Conservation (phyloP, 2,329 filamentous ascomycete genomes). For the Zasmidium angulare region DNA sequence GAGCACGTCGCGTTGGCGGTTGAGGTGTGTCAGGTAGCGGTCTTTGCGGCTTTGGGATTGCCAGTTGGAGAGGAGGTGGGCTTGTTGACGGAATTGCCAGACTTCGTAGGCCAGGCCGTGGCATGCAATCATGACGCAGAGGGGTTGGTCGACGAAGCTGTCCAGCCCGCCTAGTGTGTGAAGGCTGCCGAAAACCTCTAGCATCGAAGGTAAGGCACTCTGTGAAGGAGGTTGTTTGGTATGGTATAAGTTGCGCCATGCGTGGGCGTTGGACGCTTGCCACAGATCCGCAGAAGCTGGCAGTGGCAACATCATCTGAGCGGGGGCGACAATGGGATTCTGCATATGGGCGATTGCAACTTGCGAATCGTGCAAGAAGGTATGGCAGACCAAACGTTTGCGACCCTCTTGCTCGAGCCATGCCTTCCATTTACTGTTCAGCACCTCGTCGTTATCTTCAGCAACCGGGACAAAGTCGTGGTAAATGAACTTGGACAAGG, state of each 20-base stretch:
- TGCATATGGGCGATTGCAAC: constrained; percentile 64
- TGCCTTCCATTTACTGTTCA: constrained; percentile 63
- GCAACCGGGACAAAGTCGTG: constrained; percentile 45
- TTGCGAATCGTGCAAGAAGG: constrained; percentile 64
- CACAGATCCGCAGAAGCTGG: constrained; percentile 63
- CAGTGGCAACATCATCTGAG: constrained; percentile 64
- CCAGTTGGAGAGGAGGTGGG: constrained; percentile 29
- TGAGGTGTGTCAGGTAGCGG: constrained; percentile 26
- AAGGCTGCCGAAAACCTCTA: constrained; percentile 40
- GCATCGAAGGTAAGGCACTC: constrained; percentile 48
- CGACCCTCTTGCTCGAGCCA: constrained; percentile 66
- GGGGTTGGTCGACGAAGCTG: constrained; percentile 52
- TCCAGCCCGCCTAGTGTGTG: constrained; percentile 36
- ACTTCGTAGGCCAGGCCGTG: constrained; percentile 56
- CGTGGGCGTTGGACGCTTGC: constrained; percentile 60
- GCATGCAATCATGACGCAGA: constrained; percentile 60
- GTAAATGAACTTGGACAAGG: constrained; percentile 25
- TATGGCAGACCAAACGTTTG: constrained; percentile 65
- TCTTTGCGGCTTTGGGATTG: constrained; percentile 22
- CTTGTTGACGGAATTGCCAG: constrained; percentile 59
- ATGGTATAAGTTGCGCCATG: constrained; percentile 63
- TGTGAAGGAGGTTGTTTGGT: constrained; percentile 27
- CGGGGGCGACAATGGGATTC: constrained; percentile 64
- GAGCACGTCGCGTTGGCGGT: constrained; percentile 21
- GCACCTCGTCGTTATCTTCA: constrained; percentile 54